A percentile compares a stretch with the other conserved stretches of the same genome.
phyloP scores from a whole-genome alignment of 306 rosid genomes.

The Quillaja saponaria region DNA sequence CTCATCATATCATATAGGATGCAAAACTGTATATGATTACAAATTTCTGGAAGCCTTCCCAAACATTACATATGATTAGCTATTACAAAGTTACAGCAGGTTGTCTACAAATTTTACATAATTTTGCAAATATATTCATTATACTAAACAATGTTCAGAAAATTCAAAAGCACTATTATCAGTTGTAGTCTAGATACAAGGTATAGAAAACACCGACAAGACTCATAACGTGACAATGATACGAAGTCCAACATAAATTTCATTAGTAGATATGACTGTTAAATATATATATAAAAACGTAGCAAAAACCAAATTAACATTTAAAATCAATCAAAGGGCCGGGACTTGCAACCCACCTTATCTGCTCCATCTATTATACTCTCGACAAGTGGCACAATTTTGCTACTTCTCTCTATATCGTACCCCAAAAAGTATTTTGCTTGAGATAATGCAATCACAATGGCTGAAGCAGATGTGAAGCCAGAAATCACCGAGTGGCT shows the following conservation, averaged over 20 bases:
- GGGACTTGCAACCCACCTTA: constrained; percentile 59
- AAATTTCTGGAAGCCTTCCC: no score
- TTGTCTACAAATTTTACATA: no score
- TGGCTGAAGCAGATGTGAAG: constrained; percentile 91
- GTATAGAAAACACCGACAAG: no score
- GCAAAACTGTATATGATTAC: no score
- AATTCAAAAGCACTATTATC: no score
- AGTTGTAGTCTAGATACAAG: no score
- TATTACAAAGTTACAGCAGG: no score
- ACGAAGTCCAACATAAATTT: constrained; percentile 14
- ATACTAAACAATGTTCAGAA: no score
- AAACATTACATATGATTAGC: no score
- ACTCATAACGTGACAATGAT: constrained; percentile 3
- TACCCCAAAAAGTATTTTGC: constrained; percentile 91
- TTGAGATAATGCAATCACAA: constrained; percentile 94
- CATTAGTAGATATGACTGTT: constrained; percentile 18
- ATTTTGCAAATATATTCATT: no score
- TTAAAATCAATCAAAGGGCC: constrained; percentile 32
- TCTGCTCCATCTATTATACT: constrained; percentile 86
- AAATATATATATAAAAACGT: constrained; percentile 9
- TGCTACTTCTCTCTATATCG: constrained; percentile 69
- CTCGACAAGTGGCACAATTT: constrained; percentile 79
- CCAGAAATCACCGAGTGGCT: constrained; percentile 99
- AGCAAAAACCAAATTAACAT: constrained; percentile 25
- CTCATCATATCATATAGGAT: background rate